Percentiles rank a stretch among this genome's conserved stretches.
phyloP scores from a whole-genome alignment of 495 filamentous ascomycete genomes.

The Parachaetomium inaequale region DNA sequence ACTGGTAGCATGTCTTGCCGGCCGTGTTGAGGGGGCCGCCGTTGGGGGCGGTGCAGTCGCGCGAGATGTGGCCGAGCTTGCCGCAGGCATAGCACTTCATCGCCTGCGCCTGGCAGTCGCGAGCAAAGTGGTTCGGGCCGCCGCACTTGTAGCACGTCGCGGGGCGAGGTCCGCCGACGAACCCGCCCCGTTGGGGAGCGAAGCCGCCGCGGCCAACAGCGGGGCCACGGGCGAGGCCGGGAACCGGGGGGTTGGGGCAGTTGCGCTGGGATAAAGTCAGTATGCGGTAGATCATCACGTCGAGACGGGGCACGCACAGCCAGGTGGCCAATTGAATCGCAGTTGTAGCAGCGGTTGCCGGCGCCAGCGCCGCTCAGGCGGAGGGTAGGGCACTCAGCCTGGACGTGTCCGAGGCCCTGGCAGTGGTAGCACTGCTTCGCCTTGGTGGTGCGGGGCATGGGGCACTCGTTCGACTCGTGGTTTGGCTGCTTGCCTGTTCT shows the following conservation, averaged over 20 bases:
- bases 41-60: constrained; percentile 96
- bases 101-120: constrained; percentile 98
- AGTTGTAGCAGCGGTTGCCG: constrained; percentile 92
- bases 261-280: constrained; percentile 55
- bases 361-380: constrained; percentile 76
- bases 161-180: constrained; percentile 60
- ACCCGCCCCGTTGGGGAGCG: constrained; percentile 43
- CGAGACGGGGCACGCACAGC: constrained; percentile 40
- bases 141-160: constrained; percentile 99
- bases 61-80: constrained; percentile 95
- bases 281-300: background rate
- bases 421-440: constrained; percentile 99
- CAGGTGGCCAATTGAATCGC: constrained; percentile 86
- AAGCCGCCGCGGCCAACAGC: constrained; percentile 66
- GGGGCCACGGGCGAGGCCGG: constrained; percentile 60
- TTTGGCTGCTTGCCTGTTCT: constrained; percentile 79
- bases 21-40: constrained; percentile 92
- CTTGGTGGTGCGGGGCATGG: constrained; percentile 92
- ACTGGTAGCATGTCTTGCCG: constrained; percentile 98
- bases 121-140: constrained; percentile 96
- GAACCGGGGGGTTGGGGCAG: constrained; percentile 69
- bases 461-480: constrained; percentile 97
- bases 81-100: constrained; percentile 99
- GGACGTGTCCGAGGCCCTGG: constrained; percentile 96
- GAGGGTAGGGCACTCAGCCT: constrained; percentile 97